Evolutionary conservation across 2,329 filamentous ascomycete genomes (phyloP).

Genomic region (Diaporthe ilicicola): DNA sequence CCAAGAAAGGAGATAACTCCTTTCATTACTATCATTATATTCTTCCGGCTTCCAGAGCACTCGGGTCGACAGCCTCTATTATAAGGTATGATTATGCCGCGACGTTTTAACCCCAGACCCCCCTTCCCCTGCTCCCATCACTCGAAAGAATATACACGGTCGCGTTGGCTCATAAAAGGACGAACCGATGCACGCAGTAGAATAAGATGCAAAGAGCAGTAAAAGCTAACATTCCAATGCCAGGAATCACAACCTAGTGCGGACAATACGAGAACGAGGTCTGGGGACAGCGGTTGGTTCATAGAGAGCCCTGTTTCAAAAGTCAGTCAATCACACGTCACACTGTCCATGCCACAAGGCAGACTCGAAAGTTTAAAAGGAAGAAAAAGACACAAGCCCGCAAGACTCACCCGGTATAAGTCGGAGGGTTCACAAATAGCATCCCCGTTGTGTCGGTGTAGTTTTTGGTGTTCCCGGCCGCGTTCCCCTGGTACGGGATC

Average conservation of each 20-base stretch:
- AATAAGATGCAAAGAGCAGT: not conserved
- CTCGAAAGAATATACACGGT: not conserved
- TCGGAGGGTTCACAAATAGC: slow-evolving; percentile 58
- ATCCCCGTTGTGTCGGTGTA: slow-evolving; percentile 62
- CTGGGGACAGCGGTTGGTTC: slow-evolving; percentile 18
- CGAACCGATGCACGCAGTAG: not conserved
- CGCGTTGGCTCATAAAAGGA: not conserved
- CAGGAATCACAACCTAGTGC: slow-evolving; percentile 17
- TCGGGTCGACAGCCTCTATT: slow-evolving; percentile 3
- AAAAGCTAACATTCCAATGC: not conserved
- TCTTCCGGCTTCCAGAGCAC: slow-evolving; percentile 4
- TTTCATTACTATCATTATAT: not conserved
- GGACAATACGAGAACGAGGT: slow-evolving; percentile 22
- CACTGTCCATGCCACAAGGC: slow-evolving; percentile 4
- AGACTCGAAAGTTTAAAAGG: not conserved
- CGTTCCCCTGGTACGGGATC: slow-evolving; percentile 68
- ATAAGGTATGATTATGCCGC: slow-evolving; percentile 14
- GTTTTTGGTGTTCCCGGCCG: slow-evolving; percentile 69
- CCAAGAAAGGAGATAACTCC: not conserved
- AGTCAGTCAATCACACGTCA: slow-evolving; percentile 19
- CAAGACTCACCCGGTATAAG: slow-evolving; percentile 53
- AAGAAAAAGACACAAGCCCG: not conserved
- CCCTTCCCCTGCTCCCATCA: not conserved
- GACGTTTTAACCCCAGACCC: not conserved
- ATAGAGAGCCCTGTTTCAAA: slow-evolving; percentile 25